These are phyloP conservation scores for Penicillium sp. DNA, from an alignment of 2,329 filamentous ascomycete species.

Conservation along the genomic window DNA sequence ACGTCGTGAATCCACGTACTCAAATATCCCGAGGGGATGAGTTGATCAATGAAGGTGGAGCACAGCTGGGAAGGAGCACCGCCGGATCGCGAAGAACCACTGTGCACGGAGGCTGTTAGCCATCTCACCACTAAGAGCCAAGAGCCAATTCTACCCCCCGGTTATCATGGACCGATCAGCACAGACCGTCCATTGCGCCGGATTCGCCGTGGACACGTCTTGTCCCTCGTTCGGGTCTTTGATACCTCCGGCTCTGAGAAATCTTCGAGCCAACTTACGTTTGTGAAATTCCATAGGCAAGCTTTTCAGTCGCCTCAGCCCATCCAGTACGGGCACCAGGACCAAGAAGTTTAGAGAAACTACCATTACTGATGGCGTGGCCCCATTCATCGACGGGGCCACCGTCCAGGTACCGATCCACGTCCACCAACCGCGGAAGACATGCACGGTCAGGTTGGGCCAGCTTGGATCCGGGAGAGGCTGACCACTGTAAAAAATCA, in stretches of 20 bases:
- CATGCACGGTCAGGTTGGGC: constrained; percentile 35
- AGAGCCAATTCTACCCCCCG: too few species aligned
- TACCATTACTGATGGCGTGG: constrained; percentile 77
- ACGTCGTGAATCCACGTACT: constrained; percentile 49
- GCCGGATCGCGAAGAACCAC: constrained; percentile 54
- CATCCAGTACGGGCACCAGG: constrained; percentile 84
- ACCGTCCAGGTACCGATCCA: constrained; percentile 64
- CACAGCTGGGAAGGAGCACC: constrained; percentile 56
- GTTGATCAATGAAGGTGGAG: constrained; percentile 51
- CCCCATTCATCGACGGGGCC: constrained; percentile 62
- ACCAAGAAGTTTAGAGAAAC: constrained; percentile 80
- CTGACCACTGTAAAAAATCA: constrained; percentile 78
- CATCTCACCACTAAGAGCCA: too few species aligned
- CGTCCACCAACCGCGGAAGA: constrained; percentile 69
- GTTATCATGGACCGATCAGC: too few species aligned
- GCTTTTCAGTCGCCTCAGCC: constrained; percentile 64
- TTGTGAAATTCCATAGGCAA: constrained; percentile 56
- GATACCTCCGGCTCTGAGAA: background rate
- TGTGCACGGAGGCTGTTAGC: constrained; percentile 17
- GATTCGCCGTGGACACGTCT: too few species aligned
- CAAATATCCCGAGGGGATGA: constrained; percentile 48
- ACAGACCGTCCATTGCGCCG: too few species aligned
- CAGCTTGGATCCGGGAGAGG: constrained; percentile 21
- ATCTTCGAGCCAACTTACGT: constrained; percentile 38
- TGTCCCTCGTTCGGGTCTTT: too few species aligned